A percentile compares a stretch with the other conserved stretches of the same genome.
Conservation (phyloP, 1,284 basidiomycete genomes). For the Entoloma clypeatum region DNA sequence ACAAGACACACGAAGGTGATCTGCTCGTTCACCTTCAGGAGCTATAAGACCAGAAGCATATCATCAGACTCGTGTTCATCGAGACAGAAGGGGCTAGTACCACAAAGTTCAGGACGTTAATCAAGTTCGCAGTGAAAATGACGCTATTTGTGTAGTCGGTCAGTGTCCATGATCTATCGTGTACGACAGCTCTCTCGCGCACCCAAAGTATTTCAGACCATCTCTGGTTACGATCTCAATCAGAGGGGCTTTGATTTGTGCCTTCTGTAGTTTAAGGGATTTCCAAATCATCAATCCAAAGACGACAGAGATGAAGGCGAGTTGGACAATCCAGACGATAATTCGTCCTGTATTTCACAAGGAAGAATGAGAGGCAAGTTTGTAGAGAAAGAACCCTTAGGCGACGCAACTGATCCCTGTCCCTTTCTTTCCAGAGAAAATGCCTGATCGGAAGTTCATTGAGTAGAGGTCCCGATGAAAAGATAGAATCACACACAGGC, state of each 20-base stretch:
- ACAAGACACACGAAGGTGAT: no score
- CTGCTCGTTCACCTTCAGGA: constrained; percentile 7
- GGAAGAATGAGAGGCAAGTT: neutral
- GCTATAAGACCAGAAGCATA: neutral
- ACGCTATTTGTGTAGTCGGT: constrained; percentile 1
- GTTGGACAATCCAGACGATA: constrained; percentile 14
- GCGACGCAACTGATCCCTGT: constrained; percentile 13
- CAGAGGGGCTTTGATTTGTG: constrained; percentile 10
- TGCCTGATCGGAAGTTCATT: constrained; percentile 1
- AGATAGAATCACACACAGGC: constrained; percentile 9
- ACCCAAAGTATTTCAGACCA: constrained; percentile 14
- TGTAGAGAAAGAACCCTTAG: neutral
- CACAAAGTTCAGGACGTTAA: constrained; percentile 14
- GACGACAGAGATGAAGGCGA: constrained; percentile 12
- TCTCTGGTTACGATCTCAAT: constrained; percentile 11
- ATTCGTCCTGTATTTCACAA: constrained; percentile 3
- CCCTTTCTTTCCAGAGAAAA: constrained; percentile 12
- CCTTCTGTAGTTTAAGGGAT: constrained; percentile 5
- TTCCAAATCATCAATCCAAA: constrained; percentile 16
- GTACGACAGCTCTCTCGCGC: neutral
- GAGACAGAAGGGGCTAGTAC: constrained; percentile 1
- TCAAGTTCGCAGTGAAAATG: constrained; percentile 11
- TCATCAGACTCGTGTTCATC: neutral
- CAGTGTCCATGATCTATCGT: neutral
- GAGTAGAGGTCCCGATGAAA: neutral